Conservation (phyloP, 2,329 filamentous ascomycete species). For the Achaetomium macrosporum region DNA sequence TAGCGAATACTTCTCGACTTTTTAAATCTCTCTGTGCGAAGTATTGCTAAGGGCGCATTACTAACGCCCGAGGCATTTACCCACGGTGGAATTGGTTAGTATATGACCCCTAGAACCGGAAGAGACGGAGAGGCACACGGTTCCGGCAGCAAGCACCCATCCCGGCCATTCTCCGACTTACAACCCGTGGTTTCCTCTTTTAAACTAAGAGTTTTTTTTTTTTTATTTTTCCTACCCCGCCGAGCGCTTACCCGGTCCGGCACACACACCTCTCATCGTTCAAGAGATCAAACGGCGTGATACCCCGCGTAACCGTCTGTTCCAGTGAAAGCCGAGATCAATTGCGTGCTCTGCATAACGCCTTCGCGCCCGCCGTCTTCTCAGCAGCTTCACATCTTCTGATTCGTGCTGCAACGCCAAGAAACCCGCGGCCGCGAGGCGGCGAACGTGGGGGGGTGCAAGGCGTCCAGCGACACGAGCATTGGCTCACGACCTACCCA, state of each 20-base stretch:
- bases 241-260: background rate
- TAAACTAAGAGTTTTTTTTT: background rate
- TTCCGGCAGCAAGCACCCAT: background rate
- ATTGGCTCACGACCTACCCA: background rate
- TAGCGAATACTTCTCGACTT: background rate
- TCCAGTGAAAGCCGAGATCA: slow-evolving; percentile 18
- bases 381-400: slow-evolving; percentile 8
- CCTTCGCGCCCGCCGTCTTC: slow-evolving; percentile 16
- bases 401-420: slow-evolving; percentile 19
- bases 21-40: background rate
- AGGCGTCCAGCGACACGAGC: no score
- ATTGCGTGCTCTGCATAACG: slow-evolving; percentile 27
- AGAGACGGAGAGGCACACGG: background rate
- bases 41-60: background rate
- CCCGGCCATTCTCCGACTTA: background rate
- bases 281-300: background rate
- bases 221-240: background rate
- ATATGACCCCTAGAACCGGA: background rate
- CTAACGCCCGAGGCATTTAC: slow-evolving; percentile 8
- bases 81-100: background rate
- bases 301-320: slow-evolving; percentile 4
- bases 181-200: background rate
- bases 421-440: slow-evolving; percentile 16
- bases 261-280: background rate
- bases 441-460: slow-evolving; percentile 14